Conservation (phyloP, 208 protist genomes). For the Trypanosoma congolense region DNA sequence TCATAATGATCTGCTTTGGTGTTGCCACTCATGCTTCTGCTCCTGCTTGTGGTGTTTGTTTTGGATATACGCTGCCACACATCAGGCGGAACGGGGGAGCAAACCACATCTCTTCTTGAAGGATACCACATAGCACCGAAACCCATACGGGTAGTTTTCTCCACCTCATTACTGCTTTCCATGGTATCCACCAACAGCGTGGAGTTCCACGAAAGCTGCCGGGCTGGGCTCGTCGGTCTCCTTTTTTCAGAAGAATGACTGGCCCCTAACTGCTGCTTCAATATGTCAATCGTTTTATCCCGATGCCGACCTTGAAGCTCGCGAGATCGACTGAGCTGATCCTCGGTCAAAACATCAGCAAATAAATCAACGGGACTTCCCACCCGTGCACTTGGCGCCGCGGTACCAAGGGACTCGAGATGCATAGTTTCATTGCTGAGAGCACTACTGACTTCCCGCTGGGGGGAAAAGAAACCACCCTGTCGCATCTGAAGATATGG, state of each 20-base stretch:
- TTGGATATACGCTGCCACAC: neutral
- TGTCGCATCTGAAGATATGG: conserved; percentile 1
- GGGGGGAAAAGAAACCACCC: neutral
- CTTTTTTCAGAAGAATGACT: neutral
- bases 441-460: neutral
- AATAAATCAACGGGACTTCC: conserved; percentile 24
- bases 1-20: neutral
- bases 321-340: conserved; percentile 22
- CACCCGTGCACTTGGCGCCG: too few species aligned
- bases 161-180: neutral
- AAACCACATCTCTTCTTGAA: neutral
- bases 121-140: conserved; percentile 1
- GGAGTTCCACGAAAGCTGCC: neutral
- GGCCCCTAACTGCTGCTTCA: neutral
- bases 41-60: neutral
- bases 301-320: conserved; percentile 13
- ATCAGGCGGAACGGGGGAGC: conserved; percentile 6
- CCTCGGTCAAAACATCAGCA: conserved; percentile 20
- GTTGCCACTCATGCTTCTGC: neutral
- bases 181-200: conserved; percentile 4
- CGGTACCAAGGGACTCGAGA: neutral
- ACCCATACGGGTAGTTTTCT: neutral
- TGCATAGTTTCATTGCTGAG: neutral
- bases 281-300: neutral
- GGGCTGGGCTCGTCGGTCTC: conserved; percentile 1